Base-by-base conservation (phyloP, 164 flowering plant genomes). In the Liriodendron chinense region DNA sequence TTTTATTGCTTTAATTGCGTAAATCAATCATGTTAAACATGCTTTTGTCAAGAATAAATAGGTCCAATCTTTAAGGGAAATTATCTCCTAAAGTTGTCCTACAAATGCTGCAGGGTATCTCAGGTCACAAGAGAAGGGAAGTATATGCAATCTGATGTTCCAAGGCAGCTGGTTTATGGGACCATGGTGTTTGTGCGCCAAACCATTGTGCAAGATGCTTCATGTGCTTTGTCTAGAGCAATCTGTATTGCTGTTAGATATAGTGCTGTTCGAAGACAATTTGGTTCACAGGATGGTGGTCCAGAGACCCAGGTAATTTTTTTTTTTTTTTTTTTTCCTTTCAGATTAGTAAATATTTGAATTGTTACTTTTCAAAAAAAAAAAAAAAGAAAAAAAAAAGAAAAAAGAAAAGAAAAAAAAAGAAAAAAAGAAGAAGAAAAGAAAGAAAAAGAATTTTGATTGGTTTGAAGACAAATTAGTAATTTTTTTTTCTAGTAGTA, bases 111-210 rank as follows among this genome's bases (percentile, higher is more conserved):
- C 88, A 95, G 99, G 90, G 89, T 93, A 68, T 83, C 83, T 68
- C 93, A 94, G 78, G 97, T 96, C 65, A 92, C 98, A 34, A 87
- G 89, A 76, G 96, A 93, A 76, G 99, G 99, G 73, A 96, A 90
- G 80, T 83, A 63, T 83, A 68, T 83, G 79, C 87, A 85, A 72
- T 94, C 98, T 16, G 81, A 94, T 83, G 96, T 96, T 63, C 99
- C 99, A 0, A 79, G 94, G 65, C 99, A 96, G 82, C 85, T 96
- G 14, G 75, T 93, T 75, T 96, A 96, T 83, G 98, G 98, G 43
- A 93, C 99, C 24, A 96, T 96, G 99, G 99, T 96, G 16, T 93
- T 74, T 85, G 98, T 93, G 48, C 88, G 99, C 28, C 91, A 96
- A 77, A 78, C 89, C 9, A 94, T 96, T 81, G 99, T 96, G 34